Base-by-base conservation (phyloP, 257 asterid genomes). In the Solanum chiquidenum region DNA sequence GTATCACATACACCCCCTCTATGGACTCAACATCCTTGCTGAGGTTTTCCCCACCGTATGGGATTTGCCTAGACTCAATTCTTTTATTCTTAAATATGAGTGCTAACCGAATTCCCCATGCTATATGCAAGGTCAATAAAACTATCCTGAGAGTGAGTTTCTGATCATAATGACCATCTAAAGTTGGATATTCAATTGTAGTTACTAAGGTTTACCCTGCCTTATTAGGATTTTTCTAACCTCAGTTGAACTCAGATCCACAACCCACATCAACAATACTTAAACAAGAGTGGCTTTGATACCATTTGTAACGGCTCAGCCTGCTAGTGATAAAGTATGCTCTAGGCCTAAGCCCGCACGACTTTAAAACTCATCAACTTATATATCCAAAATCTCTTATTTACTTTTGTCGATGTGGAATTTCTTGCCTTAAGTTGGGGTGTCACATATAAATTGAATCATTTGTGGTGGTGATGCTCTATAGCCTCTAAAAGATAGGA, bases 241-340 rank as follows among this genome's bases (percentile, higher is more conserved):
- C 58, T 49, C 0, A 49, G 7, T 49, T 49, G 3, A 49, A 49
- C 20, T 49, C 7, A 14, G 21, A 49, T 21, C 62, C 0, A 52
- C 10, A 52, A 6, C n/a, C 2, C 64, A 55, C 10, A 55, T 55
- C 25, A 55, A 20, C 25, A 55, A 20, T 18, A 20, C 11, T 20
- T 1, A 55, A 6, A 55, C 25, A 18, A 6, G 64, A 55, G n/a
- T 55, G 25, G 4, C 10, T 20, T 55, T 20, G 11, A 20, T 20
- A 55, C 10, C 4, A 20, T 55, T 55, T 20, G 0, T 7, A 55
- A 55, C 0, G 5, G 0, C 0, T 25, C 11, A 20, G 1, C 11
- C 64, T 20, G 1, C 4, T 20, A 55, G 64, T 55, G 25, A 55
- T 55, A 55, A 20, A 6, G 2, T 18, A 10, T 2, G 5, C 25